A percentile compares a stretch with the other conserved stretches of the same genome.
Conservation (phyloP, 371 early-diverging fungal genomes). For the Actinomucor elegans region DNA sequence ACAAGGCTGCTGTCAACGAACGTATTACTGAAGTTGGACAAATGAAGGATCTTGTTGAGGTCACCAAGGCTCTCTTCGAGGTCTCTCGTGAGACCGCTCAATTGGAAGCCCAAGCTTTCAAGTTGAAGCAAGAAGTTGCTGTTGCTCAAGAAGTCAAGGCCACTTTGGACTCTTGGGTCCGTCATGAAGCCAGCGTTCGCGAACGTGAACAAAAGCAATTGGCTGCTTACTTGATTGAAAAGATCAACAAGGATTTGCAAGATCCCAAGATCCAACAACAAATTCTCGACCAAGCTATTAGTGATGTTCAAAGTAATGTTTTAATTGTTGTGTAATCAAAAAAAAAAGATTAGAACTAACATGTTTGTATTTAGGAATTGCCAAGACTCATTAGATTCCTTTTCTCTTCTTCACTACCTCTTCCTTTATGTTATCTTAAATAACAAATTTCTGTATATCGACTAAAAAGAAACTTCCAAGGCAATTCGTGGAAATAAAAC, state of each 20-base stretch:
- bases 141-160: conserved; percentile 84
- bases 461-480: neutral
- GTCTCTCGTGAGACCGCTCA: conserved; percentile 93
- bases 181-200: conserved; percentile 91
- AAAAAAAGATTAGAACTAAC: too few species aligned
- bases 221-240: conserved; percentile 83
- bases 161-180: conserved; percentile 94
- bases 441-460: conserved; percentile 1
- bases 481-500: too few species aligned
- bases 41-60: conserved; percentile 90
- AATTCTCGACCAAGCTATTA: conserved; percentile 57
- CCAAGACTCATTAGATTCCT: conserved; percentile 31
- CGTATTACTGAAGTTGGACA: conserved; percentile 89
- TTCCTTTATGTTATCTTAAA: neutral
- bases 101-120: conserved; percentile 91
- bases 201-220: conserved; percentile 92
- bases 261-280: conserved; percentile 76
- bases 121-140: conserved; percentile 89
- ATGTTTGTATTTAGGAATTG: conserved; percentile 22
- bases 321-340: too few species aligned
- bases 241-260: conserved; percentile 76
- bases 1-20: conserved; percentile 86
- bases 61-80: conserved; percentile 90
- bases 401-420: neutral
- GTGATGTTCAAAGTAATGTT: conserved; percentile 54